Evolutionary conservation across 441 rosid species (phyloP).

Genomic region (Euphorbia celastroides): DNA sequence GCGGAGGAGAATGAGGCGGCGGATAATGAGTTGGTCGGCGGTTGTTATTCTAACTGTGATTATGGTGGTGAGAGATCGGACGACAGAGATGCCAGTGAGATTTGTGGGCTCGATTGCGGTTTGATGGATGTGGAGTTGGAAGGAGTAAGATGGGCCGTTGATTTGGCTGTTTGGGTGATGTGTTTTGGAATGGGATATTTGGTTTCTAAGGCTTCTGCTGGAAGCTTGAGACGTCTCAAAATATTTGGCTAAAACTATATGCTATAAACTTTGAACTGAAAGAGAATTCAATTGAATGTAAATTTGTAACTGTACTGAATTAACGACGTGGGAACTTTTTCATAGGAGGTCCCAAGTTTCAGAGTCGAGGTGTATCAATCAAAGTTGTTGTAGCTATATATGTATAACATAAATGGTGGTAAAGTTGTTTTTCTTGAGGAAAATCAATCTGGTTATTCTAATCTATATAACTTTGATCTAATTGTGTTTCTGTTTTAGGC

Average conservation of each 20-base stretch:
- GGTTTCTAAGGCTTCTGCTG: slow-evolving; percentile 60
- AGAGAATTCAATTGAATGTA: too few species aligned
- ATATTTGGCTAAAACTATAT: background rate
- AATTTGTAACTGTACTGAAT: too few species aligned
- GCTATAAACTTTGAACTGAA: too few species aligned
- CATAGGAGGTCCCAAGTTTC: too few species aligned
- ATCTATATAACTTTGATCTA: too few species aligned
- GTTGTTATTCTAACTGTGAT: slow-evolving; percentile 17
- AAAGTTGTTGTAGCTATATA: too few species aligned
- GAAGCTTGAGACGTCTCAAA: slow-evolving; percentile 37
- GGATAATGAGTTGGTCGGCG: slow-evolving; percentile 25
- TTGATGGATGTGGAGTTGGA: slow-evolving; percentile 44
- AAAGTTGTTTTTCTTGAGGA: too few species aligned
- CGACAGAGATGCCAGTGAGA: slow-evolving; percentile 21
- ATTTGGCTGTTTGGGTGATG: slow-evolving; percentile 75
- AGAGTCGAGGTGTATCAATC: too few species aligned
- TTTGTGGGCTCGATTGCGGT: slow-evolving; percentile 25
- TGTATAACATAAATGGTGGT: too few species aligned
- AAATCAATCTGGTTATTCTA: too few species aligned
- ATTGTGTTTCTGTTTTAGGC: too few species aligned
- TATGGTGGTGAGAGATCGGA: slow-evolving; percentile 23
- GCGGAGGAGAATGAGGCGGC: slow-evolving; percentile 56
- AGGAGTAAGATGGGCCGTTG: slow-evolving; percentile 67
- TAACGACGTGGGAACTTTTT: too few species aligned
- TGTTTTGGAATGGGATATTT: slow-evolving; percentile 71